Percentiles rank a stretch among this genome's conserved stretches.
These are phyloP conservation scores for Draba incana DNA, from an alignment of 345 rosid genomes.

Conservation along the genomic window DNA sequence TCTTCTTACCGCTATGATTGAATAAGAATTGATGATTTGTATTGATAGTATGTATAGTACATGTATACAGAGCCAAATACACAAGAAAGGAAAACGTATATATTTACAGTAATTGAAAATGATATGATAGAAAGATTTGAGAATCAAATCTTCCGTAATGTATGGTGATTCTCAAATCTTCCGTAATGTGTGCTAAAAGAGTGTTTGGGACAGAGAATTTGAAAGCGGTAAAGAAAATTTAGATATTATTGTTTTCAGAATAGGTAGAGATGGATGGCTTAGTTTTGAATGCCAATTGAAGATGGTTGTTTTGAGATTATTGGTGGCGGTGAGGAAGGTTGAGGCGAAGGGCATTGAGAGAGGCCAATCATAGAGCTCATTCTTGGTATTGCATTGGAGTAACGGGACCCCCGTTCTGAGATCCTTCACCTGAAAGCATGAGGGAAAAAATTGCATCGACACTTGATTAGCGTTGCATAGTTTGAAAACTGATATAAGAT, in stretches of 20 bases:
- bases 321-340: too few species aligned
- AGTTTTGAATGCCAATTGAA: neutral
- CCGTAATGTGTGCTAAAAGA: neutral
- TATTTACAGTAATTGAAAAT: too few species aligned
- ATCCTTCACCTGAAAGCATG: neutral
- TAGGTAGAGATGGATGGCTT: neutral
- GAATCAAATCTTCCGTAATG: too few species aligned
- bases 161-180: too few species aligned
- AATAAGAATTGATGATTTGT: too few species aligned
- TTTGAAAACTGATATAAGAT: neutral
- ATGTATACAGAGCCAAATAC: too few species aligned
- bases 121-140: too few species aligned
- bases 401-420: neutral
- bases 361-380: neutral
- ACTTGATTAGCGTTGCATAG: neutral
- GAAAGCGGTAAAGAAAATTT: neutral
- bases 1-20: too few species aligned
- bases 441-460: neutral
- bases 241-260: neutral
- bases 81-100: too few species aligned
- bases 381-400: neutral
- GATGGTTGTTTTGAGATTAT: too few species aligned
- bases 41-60: too few species aligned
- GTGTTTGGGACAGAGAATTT: neutral
- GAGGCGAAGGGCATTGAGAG: too few species aligned